A percentile compares a stretch with the other conserved stretches of the same genome.
These are phyloP conservation scores for Cercospora canescens DNA, from an alignment of 2,329 filamentous ascomycete genomes.

Conservation along the genomic window DNA sequence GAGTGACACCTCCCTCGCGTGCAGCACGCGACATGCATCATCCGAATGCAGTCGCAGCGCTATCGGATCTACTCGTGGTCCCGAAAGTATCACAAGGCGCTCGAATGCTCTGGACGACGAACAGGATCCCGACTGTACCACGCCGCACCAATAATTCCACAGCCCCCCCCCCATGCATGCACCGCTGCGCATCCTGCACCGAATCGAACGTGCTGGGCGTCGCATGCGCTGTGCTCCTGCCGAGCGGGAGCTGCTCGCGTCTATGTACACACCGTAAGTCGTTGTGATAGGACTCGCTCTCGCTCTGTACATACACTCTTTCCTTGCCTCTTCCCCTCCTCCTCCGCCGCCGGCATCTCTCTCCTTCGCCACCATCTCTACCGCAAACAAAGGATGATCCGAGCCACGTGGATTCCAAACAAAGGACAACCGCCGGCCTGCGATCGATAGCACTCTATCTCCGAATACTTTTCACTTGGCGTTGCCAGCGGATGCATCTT, in stretches of 20 bases:
- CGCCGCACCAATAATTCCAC: constrained; percentile 24
- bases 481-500: neutral
- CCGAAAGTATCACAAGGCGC: constrained; percentile 25
- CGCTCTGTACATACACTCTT: neutral
- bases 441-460: neutral
- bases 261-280: constrained; percentile 23
- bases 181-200: constrained; percentile 9
- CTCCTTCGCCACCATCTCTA: neutral
- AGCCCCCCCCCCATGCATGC: constrained; percentile 9
- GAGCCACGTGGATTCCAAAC: constrained; percentile 14
- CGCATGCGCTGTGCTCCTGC: constrained; percentile 17
- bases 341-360: neutral
- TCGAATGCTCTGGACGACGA: constrained; percentile 14
- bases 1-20: neutral
- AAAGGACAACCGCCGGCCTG: constrained; percentile 4
- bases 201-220: constrained; percentile 15
- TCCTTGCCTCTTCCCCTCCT: neutral
- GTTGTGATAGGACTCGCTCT: constrained; percentile 15
- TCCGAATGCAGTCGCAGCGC: neutral
- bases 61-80: constrained; percentile 17
- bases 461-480: neutral
- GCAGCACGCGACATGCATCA: constrained; percentile 6
- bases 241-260: constrained; percentile 16
- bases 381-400: constrained; percentile 1
- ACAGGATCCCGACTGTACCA: constrained; percentile 18